Percentiles rank a stretch among this genome's conserved stretches.
phyloP scores from a whole-genome alignment of 2,329 filamentous ascomycete species.

The Xylariaceae sp. region DNA sequence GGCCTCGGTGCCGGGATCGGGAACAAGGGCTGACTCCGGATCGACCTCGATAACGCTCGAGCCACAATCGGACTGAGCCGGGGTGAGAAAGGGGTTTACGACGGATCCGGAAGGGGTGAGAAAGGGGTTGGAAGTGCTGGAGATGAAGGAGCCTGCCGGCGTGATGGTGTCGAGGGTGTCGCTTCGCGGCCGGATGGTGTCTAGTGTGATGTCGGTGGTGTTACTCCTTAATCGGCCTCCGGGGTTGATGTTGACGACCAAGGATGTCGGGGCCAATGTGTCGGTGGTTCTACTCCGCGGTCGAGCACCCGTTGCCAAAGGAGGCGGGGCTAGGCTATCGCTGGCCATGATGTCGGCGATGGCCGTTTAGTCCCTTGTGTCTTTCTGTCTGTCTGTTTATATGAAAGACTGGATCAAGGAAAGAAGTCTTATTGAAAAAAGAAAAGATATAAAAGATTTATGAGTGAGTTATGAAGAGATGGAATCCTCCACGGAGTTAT shows the following conservation, averaged over 20 bases:
- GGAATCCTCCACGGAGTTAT: too few species aligned
- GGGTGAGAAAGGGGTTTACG: constrained; percentile 29
- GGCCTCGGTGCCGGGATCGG: constrained; percentile 64
- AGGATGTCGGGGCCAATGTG: constrained; percentile 27
- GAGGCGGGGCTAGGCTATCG: constrained; percentile 29
- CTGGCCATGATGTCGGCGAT: constrained; percentile 20
- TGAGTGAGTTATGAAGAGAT: neutral
- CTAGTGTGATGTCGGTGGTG: constrained; percentile 16
- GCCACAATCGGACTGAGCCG: constrained; percentile 29
- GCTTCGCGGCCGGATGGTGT: constrained; percentile 23
- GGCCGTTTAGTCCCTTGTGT: neutral
- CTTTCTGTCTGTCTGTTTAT: neutral
- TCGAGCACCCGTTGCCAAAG: constrained; percentile 24
- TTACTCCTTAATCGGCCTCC: constrained; percentile 27
- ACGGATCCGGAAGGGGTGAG: constrained; percentile 27
- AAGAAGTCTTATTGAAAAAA: neutral
- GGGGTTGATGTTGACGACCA: constrained; percentile 25
- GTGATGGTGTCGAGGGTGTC: constrained; percentile 29
- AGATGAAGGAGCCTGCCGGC: constrained; percentile 29
- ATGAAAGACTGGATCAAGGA: neutral
- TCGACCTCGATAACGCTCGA: constrained; percentile 28
- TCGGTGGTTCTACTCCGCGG: constrained; percentile 22
- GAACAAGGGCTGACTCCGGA: constrained; percentile 51
- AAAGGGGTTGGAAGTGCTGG: constrained; percentile 32
- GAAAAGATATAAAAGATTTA: too few species aligned